A percentile compares a stretch with the other conserved stretches of the same genome.
These are phyloP conservation scores for Pseudoneurospora amorphoporcata DNA, from an alignment of 495 filamentous ascomycete genomes.

Conservation along the genomic window DNA sequence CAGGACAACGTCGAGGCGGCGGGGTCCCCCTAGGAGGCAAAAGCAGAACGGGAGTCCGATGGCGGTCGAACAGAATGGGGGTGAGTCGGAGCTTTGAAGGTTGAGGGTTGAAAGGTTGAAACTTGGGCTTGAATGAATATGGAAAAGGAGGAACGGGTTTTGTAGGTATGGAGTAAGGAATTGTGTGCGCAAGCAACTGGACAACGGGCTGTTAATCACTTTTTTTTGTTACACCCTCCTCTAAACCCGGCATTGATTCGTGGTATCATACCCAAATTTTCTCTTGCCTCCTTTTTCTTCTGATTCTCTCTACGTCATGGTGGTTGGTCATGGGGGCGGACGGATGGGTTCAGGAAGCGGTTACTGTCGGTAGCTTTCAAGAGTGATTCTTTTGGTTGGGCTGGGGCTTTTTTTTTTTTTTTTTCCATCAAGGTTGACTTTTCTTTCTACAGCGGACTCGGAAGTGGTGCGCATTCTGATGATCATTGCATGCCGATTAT, in stretches of 20 bases:
- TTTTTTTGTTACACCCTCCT: neutral
- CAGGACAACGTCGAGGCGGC: conserved; percentile 26
- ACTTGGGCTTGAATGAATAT: neutral
- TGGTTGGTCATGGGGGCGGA: neutral
- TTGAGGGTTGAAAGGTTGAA: neutral
- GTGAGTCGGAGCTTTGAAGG: conserved; percentile 35
- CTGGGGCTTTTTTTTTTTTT: neutral
- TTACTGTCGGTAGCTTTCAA: neutral
- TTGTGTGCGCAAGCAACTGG: neutral
- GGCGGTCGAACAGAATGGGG: conserved; percentile 39
- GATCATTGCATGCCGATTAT: neutral
- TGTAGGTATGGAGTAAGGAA: neutral
- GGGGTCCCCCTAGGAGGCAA: conserved; percentile 21
- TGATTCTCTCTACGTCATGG: neutral
- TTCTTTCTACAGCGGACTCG: neutral
- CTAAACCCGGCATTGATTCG: neutral
- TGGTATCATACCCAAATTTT: neutral
- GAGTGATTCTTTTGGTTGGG: neutral
- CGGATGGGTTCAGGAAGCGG: neutral
- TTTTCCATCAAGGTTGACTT: neutral
- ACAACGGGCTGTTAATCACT: neutral
- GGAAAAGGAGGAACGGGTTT: neutral
- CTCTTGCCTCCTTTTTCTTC: neutral
- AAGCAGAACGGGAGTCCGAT: conserved; percentile 42
- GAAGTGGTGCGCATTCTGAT: neutral